phyloP scores from a whole-genome alignment of 306 rosid species.

The Pyrus communis region DNA sequence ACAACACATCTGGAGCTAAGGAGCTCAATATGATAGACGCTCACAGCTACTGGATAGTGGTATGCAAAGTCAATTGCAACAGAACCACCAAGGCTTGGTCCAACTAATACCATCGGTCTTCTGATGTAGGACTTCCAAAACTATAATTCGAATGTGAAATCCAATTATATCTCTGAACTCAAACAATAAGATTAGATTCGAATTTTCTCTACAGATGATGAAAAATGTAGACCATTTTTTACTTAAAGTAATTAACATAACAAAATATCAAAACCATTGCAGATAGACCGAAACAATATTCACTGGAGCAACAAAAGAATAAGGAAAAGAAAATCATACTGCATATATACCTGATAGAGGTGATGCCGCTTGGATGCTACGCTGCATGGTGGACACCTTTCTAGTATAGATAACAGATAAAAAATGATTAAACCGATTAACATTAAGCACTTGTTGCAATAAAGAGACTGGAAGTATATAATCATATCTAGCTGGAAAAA shows the following conservation, averaged over 20 bases:
- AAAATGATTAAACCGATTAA: not conserved
- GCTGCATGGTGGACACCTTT: constrained; percentile 63
- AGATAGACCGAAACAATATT: not conserved
- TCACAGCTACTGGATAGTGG: constrained; percentile 82
- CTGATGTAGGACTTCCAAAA: constrained; percentile 74
- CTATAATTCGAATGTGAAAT: constrained; percentile 24
- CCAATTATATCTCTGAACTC: not conserved
- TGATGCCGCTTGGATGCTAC: constrained; percentile 75
- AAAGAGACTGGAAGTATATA: not conserved
- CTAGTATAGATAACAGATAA: constrained; percentile 31
- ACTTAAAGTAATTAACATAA: not conserved
- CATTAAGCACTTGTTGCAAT: not conserved
- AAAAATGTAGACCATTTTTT: not conserved
- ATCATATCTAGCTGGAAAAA: not conserved
- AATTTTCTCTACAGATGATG: not conserved
- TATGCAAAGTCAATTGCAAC: constrained; percentile 87
- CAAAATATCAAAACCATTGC: not conserved
- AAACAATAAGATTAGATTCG: not conserved
- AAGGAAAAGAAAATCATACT: not conserved
- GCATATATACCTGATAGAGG: constrained; percentile 61
- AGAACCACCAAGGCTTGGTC: constrained; percentile 97
- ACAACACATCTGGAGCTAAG: not conserved
- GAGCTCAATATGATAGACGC: constrained; percentile 11
- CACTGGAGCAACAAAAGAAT: not conserved
- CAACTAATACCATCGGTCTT: constrained; percentile 84